Conservation (phyloP, 805 yeast genomes). For the Saturnispora hagleri region DNA sequence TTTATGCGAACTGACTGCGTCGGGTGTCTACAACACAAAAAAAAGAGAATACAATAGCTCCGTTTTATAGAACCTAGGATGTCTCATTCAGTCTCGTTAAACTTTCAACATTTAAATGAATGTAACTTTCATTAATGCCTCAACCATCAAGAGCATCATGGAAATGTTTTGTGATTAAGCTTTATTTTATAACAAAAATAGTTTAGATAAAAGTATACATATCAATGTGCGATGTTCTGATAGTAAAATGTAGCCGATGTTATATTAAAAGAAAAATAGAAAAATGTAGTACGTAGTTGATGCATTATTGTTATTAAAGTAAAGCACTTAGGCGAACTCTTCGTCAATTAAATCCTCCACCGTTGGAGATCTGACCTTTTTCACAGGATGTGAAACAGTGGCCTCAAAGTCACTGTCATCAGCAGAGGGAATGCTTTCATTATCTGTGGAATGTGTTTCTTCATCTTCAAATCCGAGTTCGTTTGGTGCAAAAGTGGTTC, state of each 20-base stretch:
- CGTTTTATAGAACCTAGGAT: too few relatives aligned
- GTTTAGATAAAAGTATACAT: too few relatives aligned
- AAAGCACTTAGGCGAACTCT: constrained; percentile 13
- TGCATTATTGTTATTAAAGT: background rate
- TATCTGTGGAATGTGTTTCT: constrained; percentile 2
- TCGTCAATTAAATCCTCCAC: constrained; percentile 19
- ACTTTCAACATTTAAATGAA: too few relatives aligned
- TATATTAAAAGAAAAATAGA: background rate
- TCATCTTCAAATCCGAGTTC: constrained; percentile 4
- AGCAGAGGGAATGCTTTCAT: background rate
- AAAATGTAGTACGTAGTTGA: background rate
- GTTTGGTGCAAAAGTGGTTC: constrained; percentile 19
- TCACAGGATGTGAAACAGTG: constrained; percentile 1
- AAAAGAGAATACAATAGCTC: too few relatives aligned
- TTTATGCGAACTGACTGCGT: too few relatives aligned
- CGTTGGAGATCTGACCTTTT: constrained; percentile 10
- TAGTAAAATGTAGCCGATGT: background rate
- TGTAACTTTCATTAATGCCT: too few relatives aligned
- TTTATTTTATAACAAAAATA: too few relatives aligned
- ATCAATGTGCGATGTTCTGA: too few relatives aligned
- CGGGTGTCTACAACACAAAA: too few relatives aligned
- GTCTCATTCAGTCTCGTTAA: too few relatives aligned
- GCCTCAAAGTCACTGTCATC: background rate
- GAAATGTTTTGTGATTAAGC: too few relatives aligned
- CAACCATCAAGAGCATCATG: too few relatives aligned